Evolutionary conservation across 2,329 filamentous ascomycete genomes (phyloP), one percentile per base, ranked within the genome.

Genomic region (Ophiostoma triangulosporum): DNA sequence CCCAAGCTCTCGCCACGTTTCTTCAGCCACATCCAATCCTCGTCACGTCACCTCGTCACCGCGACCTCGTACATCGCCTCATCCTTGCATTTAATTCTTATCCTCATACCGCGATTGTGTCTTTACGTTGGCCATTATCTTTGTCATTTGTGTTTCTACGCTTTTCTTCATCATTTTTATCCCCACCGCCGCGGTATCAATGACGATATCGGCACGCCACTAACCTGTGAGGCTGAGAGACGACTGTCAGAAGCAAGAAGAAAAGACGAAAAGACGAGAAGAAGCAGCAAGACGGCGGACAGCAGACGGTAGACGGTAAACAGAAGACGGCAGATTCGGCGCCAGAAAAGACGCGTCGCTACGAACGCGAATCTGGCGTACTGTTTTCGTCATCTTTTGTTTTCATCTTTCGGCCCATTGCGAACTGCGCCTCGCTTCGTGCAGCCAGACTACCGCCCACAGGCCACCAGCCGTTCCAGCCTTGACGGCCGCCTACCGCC

Each of bases 21-120:
- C 62, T 62, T 59, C 64, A 66, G 64, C 64, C 64, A 66, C n/a
- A 33, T 31, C 17, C 48, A 12, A 51, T 45, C 51, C 26, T 46
- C 43, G 9, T 20, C 31, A 33, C 31, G 4, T 33, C 14, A 29
- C 40, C 20, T 24, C 38, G 38, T 43, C 33, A 40, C 36, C 17
- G 14, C 20, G 38, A 43, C 20, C 20, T 43, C 38, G 20, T 12
- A 15, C 38, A 14, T 46, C 43, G 4, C 7, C n/a, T 27, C 29
- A 32, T 17, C 29, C 46, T 46, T 20, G 26, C 26, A 32, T 12
- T 54, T 22, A n/a, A n/a, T 33, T 43, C 24, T n/a, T 24, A 27
- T 22, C 15, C 20, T 29, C 27, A 14, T n/a, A 14, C 22, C 26
- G 14, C 35, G 38, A 49, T 40, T 53, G 11, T 22, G 29, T 33